Evolutionary conservation across 768 basidiomycete species (phyloP).

Genomic region (Antrodiella citrinella): DNA sequence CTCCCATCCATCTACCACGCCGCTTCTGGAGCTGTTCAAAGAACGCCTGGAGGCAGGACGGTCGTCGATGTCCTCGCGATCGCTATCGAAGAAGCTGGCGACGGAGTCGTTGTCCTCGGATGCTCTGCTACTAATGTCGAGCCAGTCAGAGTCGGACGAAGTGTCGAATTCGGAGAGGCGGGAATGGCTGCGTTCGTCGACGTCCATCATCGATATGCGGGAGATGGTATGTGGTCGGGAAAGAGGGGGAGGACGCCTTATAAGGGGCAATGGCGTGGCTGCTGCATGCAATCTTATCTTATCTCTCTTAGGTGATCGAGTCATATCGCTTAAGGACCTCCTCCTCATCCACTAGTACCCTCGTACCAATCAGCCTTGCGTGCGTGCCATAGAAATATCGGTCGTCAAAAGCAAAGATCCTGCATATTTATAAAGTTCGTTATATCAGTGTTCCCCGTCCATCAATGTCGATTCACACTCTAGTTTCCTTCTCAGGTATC

Average conservation of each 20-base stretch:
- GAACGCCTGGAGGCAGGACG: constrained; percentile 59
- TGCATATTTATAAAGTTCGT: too few relatives aligned
- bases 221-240: constrained; percentile 12
- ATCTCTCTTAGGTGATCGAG: too few relatives aligned
- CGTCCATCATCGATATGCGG: constrained; percentile 20
- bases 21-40: constrained; percentile 60
- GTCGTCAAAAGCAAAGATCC: too few relatives aligned
- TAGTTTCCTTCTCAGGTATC: too few relatives aligned
- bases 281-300: too few relatives aligned
- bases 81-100: constrained; percentile 46
- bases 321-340: too few relatives aligned
- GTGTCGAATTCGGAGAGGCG: constrained; percentile 55
- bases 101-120: constrained; percentile 69
- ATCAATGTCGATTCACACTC: too few relatives aligned
- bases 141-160: constrained; percentile 79
- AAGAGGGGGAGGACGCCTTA: constrained; percentile 16
- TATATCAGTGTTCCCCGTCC: too few relatives aligned
- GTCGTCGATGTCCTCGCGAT: constrained; percentile 46
- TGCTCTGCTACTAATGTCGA: constrained; percentile 64
- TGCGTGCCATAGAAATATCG: too few relatives aligned
- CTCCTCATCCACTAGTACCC: too few relatives aligned
- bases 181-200: constrained; percentile 30
- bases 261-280: too few relatives aligned
- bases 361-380: too few relatives aligned
- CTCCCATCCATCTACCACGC: constrained; percentile 72